Base-by-base conservation (phyloP, 2,329 filamentous ascomycete genomes). In the Hymenoscyphus albidus region DNA sequence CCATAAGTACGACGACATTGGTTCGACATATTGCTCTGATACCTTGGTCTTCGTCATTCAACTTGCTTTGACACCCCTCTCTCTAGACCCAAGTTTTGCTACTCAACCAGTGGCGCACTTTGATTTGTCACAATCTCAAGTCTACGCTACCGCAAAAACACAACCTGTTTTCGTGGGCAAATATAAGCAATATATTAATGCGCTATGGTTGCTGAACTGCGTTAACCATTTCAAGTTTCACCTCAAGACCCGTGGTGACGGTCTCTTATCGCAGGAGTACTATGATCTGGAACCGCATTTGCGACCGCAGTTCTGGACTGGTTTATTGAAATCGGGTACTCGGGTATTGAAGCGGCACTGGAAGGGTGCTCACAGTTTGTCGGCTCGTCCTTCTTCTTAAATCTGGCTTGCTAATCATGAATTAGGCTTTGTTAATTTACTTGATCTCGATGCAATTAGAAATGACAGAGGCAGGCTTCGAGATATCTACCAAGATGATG, bases 151-250 rank as follows among this genome's bases (percentile, higher is more conserved):
- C 5, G 68, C 73, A 1, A 65, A 66, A 1, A 58, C 61, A 0
- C 73, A 74, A 3, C 79, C 78, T 0, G 72, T 84, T 5, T 83
- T 81, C 67, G 54, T 62, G 10, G 80, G 79, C 16, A 65, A 66
- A 39, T 72, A 74, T 31, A 74, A 76, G 39, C 62, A 72, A 3
- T 66, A 76, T 1, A 68, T 84, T 60, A 80, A 84, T 66, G 73
- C 81, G 61, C 71, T 76, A 1, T 83, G 79, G 78, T 61, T 80
- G 2, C 70, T 83, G 5, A 78, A 83, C 66, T 74, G 78, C 48
- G 70, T 81, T 55, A 83, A 83, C 66, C 85, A 84, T 76, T 85
- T 84, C 75, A 79, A 79, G 57, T 78, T 79, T 59, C 81, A 85
- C 66, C 77, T 84, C 71, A 77, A 72, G 57, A 63, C 77, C 51